Base-by-base conservation (phyloP, 108 stramenopile species). In the Seminavis robusta region DNA sequence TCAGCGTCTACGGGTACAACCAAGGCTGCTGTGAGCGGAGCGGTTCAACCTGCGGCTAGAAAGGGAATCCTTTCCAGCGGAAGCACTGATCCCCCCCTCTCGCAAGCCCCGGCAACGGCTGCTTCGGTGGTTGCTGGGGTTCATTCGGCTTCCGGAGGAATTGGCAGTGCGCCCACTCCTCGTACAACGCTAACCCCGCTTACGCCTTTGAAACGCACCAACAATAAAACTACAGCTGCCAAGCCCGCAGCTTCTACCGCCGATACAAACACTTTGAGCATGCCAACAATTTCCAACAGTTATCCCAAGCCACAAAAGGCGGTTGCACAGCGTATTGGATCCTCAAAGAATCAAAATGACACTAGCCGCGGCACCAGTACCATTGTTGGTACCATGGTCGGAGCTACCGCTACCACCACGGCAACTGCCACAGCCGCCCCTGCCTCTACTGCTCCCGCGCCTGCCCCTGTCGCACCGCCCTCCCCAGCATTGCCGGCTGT, bases 81-180 rank as follows among this genome's bases (percentile, higher is more conserved):
- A 51, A 29, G 31, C 33, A 15, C 38, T n/a, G 44, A n/a, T 41
- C 34, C 67, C 3, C 4, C 73, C 21, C 55, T 61, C 11, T 63
- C 79, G n/a, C n/a, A n/a, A n/a, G n/a, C n/a, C n/a, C n/a, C n/a
- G n/a, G n/a, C n/a, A n/a, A n/a, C n/a, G 25, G 90, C 82, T 3
- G 90, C 90, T 1, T 85, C 86, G 20, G 82, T 91, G 23, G 90
- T 91, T 36, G 90, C 90, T 32, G 90, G 90, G 0, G 65, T 76
- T 21, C 72, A 69, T 24, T 60, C 67, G 16, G 68, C 69, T 20
- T 42, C 45, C 38, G 60, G 55, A 17, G n/a, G n/a, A n/a, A n/a
- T n/a, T n/a, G 17, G 59, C 21, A 31, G 58, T 11, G 27, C 56
- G 11, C 65, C 78, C 20, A 61, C 74, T 27, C 63, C 84, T n/a